Evolutionary conservation across 768 basidiomycete species (phyloP), one percentile per base, ranked within the genome.

Genomic region (Suillus subluteus): DNA sequence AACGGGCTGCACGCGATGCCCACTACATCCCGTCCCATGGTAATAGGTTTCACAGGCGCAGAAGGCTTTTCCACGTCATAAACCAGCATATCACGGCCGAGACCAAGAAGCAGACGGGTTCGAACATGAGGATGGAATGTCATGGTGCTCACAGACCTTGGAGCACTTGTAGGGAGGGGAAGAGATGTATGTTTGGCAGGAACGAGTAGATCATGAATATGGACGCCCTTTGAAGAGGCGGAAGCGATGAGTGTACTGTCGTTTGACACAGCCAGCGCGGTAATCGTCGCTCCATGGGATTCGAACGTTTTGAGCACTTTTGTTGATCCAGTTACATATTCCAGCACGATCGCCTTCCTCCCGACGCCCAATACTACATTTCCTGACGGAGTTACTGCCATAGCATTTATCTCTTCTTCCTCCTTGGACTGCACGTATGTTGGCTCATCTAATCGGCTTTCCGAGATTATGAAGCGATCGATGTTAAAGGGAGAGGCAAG

Each of bases 1-100:
- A 91, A 92, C 8, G 91, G 90, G 68, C 91, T 91, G 67, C 85
- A 87, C 8, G 86, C 81, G 11, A 92, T 74, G 15, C 83, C 83
- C 5, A 85, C 75, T 30, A 92, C 82, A n/a, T 84, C 75, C 9
- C 87, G 87, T 0, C 77, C 71, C 4, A 72, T 68, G 21, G 76
- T 69, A 44, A 92, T 76, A 0, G 76, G 78, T 74, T 88, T 91
- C 35, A 81, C 61, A 12, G 91, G 88, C 6, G 79, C 78, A 26
- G 86, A 84, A 11, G 88, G 84, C 15, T 85, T 83, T 37, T 82
- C 84, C 2, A 83, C 84, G 69, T 92, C 91, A 66, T 88, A 94
- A 23, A 91, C 79, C 23, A 86, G 69, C 4, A 94, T 67, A 52
- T 86, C 83, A 54, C 79, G 79, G 0, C 85, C 86, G 21, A 82